Evolutionary conservation across 371 early-diverging fungal species (phyloP).

Genomic region (Rhizopus microsporus): DNA sequence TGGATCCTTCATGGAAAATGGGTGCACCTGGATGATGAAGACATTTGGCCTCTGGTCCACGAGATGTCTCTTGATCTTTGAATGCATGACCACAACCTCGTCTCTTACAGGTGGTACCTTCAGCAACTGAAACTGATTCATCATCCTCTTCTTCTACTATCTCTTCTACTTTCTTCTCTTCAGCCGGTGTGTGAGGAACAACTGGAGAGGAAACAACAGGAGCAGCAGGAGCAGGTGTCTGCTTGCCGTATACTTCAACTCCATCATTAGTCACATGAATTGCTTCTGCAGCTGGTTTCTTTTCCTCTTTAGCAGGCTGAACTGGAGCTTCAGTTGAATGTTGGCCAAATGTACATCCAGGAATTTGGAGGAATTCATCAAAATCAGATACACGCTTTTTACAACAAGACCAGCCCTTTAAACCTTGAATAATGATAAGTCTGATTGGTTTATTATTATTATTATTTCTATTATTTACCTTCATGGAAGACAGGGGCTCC

Average conservation of each 20-base stretch:
- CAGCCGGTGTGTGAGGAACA: constrained; percentile 14
- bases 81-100: constrained; percentile 76
- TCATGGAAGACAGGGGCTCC: constrained; percentile 93
- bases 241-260: constrained; percentile 44
- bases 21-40: constrained; percentile 87
- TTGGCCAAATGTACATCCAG: constrained; percentile 71
- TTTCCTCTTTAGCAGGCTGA: constrained; percentile 21
- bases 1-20: constrained; percentile 92
- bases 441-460: neutral
- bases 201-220: constrained; percentile 19
- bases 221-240: constrained; percentile 20
- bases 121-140: constrained; percentile 63
- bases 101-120: constrained; percentile 85
- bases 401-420: constrained; percentile 96
- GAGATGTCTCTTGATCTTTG: constrained; percentile 64
- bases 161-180: constrained; percentile 25
- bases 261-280: constrained; percentile 36
- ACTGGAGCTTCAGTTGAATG: constrained; percentile 61
- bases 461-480: constrained; percentile 34
- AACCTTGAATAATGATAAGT: constrained; percentile 37
- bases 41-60: constrained; percentile 67
- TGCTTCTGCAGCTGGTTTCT: constrained; percentile 19
- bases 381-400: constrained; percentile 87
- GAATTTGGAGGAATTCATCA: constrained; percentile 88
- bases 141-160: constrained; percentile 70